Base-by-base conservation (phyloP, 1,139 yeast species). In the Scheffersomyces cryptocercus region DNA sequence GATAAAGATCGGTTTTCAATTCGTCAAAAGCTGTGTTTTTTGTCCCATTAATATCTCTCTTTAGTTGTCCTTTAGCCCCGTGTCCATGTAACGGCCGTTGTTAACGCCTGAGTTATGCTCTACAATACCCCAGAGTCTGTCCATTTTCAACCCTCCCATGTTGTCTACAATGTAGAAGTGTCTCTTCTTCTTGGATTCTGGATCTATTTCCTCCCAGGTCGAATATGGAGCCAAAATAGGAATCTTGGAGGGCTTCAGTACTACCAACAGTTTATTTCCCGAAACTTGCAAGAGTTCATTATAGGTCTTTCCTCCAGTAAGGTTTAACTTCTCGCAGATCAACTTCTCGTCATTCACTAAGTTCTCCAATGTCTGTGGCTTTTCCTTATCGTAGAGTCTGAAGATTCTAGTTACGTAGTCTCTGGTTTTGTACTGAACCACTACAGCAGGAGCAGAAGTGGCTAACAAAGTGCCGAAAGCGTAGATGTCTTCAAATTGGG, bases 71-170 rank as follows among this genome's bases (percentile, higher is more conserved):
- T n/a, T 10, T 15, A n/a, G 3, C 20, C 14, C 35, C 11, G 35
- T 34, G 12, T 52, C 60, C 40, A 71, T 61, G 42, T 59, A 69
- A 47, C 95, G 70, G 4, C 95, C 95, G 49, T 84, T 84, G 54
- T 85, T 77, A 5, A 84, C 70, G 0, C 85, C 87, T 38, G 82
- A 71, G 50, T 84, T 81, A 42, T 69, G 70, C 61, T 88, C 95
- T 4, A 85, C 79, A 13, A 86, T 77, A 1, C 93, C 90, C 93
- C 96, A 84, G 4, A 88, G 61, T 43, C 96, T 68, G 55, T 88
- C 95, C 96, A 88, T 88, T 52, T 81, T 81, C 57, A 85, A 68
- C 1, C 95, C 95, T 3, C 95, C 95, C 37, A 85, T 72, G 51
- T 87, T 85, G 56, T 88, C 95, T 7, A 77, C 79, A 3, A 88